Conservation (phyloP, 768 basidiomycete species). For the Crassisporium funariophilum region DNA sequence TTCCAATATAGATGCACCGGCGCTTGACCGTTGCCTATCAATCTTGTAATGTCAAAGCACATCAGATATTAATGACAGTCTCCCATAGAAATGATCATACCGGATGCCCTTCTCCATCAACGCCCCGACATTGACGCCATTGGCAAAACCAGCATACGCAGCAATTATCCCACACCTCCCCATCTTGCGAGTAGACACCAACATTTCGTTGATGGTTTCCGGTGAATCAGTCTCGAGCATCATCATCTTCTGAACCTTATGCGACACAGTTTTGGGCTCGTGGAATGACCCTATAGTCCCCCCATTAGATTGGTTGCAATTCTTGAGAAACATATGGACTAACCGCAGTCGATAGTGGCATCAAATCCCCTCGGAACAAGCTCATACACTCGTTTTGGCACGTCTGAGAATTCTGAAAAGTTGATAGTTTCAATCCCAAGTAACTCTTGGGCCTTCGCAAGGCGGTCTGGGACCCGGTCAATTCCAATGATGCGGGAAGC, state of each 20-base stretch:
- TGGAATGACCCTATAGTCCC: slow-evolving; percentile 60
- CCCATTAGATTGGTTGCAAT: not conserved
- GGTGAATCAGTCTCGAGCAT: slow-evolving; percentile 78
- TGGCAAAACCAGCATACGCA: slow-evolving; percentile 68
- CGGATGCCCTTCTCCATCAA: slow-evolving; percentile 78
- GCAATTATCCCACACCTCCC: slow-evolving; percentile 67
- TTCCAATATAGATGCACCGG: slow-evolving; percentile 78
- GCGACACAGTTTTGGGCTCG: slow-evolving; percentile 63
- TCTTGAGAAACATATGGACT: slow-evolving; percentile 2
- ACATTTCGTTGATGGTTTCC: slow-evolving; percentile 59
- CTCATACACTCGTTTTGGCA: slow-evolving; percentile 59
- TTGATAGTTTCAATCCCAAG: slow-evolving; percentile 59
- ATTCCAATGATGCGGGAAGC: slow-evolving; percentile 72
- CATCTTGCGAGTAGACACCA: slow-evolving; percentile 51
- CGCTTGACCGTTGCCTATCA: slow-evolving; percentile 77
- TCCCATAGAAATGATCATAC: slow-evolving; percentile 12
- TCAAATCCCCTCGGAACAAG: slow-evolving; percentile 67
- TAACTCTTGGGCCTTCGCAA: slow-evolving; percentile 49
- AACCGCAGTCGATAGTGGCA: slow-evolving; percentile 56
- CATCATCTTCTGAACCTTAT: slow-evolving; percentile 68
- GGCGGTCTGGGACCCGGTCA: slow-evolving; percentile 52
- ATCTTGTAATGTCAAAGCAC: slow-evolving; percentile 19
- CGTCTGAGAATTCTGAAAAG: slow-evolving; percentile 50
- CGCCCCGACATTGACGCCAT: slow-evolving; percentile 70
- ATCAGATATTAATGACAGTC: not conserved